Evolutionary conservation across 2,329 filamentous ascomycete genomes (phyloP), one percentile per base, ranked within the genome.

Genomic region (Didymella segeticola): DNA sequence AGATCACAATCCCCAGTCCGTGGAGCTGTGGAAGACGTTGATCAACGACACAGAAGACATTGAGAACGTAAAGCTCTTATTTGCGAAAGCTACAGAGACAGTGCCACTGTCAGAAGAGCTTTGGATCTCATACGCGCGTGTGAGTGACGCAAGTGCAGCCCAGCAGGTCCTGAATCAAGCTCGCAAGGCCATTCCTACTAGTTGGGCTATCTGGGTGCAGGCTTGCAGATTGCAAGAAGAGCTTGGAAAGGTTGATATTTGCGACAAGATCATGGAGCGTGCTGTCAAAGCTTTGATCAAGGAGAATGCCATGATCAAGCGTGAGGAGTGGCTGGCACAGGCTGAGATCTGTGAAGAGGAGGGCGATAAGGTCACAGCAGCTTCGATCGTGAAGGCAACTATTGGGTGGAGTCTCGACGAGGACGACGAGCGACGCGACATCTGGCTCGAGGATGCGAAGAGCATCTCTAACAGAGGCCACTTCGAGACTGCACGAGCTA

Each of bases 11-110:
- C 93, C 93, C 0, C 91, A 96, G 69, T 98, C 93, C 0, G 95
- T 98, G 41, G 89, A 90, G 34, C 83, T 99, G n/a, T 99, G 95
- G 95, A 99, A 98, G 72, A 92, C 96, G 71, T 89, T 93, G 5
- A 93, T 99, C 58, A 98, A 98, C 64, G 79, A 98, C 49, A 95
- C 98, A 70, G 93, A 97, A 68, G 89, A 96, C 63, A 85, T 89
- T 0, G 89, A 88, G 25, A 92, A 97, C 77, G 96, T 96, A 4
- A 88, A 88, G 58, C 80, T 99, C 50, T 82, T 99, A 48, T 84
- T 99, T 39, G 93, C 92, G 41, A 97, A 97, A 77, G 96, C 96
- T 0, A 96, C 93, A 0, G 93, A 99, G 66, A 89, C 97, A 53
- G 96, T 99, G 50, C 93, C 93, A 0, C 81, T 96, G 6, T 96